A percentile compares a stretch with the other conserved stretches of the same genome.
phyloP scores from a whole-genome alignment of 2,329 filamentous ascomycete species.

The Penicillium frequentans region DNA sequence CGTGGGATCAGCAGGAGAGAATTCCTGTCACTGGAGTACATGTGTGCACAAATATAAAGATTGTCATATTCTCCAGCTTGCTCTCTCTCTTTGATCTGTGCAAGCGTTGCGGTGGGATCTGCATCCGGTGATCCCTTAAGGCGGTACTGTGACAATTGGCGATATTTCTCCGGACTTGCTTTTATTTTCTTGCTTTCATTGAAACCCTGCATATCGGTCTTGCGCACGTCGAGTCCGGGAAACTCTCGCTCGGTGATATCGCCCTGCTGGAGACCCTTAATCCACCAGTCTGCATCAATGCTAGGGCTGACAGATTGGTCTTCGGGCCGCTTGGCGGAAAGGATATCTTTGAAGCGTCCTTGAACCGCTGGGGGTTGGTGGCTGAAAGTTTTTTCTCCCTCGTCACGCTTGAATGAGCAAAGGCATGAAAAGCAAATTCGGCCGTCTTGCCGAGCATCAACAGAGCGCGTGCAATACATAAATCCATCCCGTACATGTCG shows the following conservation, averaged over 20 bases:
- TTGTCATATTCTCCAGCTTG: conserved; percentile 46
- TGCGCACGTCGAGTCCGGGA: conserved; percentile 49
- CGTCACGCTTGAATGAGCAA: conserved; percentile 53
- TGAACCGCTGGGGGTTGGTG: conserved; percentile 33
- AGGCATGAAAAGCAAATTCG: conserved; percentile 54
- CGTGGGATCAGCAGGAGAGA: conserved; percentile 54
- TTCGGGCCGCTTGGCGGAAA: conserved; percentile 32
- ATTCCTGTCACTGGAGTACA: conserved; percentile 59
- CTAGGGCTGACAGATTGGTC: conserved; percentile 35
- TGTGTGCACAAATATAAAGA: conserved; percentile 57
- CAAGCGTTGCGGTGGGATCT: conserved; percentile 14
- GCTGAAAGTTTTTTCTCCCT: conserved; percentile 27
- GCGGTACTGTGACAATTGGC: conserved; percentile 49
- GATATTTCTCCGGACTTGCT: conserved; percentile 33
- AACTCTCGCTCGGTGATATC: conserved; percentile 32
- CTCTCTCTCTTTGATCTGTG: conserved; percentile 24
- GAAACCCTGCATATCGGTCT: conserved; percentile 54
- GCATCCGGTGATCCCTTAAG: conserved; percentile 43
- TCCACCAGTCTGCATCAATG: conserved; percentile 40
- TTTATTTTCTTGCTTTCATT: conserved; percentile 38
- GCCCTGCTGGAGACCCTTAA: conserved; percentile 26
- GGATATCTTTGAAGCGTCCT: conserved; percentile 29
- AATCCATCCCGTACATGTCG: conserved; percentile 52
- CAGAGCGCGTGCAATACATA: conserved; percentile 53
- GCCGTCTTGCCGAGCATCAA: conserved; percentile 52